Evolutionary conservation across 1,139 yeast species (phyloP).

Genomic region (Kazachstania sp.): DNA sequence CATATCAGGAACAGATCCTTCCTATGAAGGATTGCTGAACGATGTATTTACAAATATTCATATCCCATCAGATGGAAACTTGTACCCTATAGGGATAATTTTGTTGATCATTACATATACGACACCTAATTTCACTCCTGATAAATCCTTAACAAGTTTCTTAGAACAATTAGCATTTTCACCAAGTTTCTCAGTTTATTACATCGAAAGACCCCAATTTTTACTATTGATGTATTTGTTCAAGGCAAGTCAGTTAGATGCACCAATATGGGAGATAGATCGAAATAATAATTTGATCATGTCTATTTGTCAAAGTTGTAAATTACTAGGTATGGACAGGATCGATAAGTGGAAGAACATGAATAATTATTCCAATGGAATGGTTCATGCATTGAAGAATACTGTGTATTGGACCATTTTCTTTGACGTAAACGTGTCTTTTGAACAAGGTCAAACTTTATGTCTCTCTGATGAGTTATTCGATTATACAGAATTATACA

Average conservation of each 20-base stretch:
- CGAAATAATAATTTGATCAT: not conserved
- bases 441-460: not conserved
- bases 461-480: not conserved
- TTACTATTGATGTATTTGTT: not conserved
- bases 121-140: not conserved
- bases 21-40: not conserved
- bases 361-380: not conserved
- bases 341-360: not conserved
- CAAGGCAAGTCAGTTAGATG: not conserved
- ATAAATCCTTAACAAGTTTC: not conserved
- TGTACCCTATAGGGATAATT: not conserved
- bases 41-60: not conserved
- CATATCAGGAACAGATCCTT: not conserved
- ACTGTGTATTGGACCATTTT: constrained; percentile 1
- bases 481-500: too few relatives aligned
- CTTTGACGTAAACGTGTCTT: not conserved
- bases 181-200: constrained; percentile 1
- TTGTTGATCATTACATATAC: not conserved
- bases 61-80: not conserved
- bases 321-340: not conserved
- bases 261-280: not conserved
- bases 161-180: constrained; percentile 1
- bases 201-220: not conserved
- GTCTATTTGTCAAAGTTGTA: not conserved
- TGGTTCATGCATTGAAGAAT: not conserved